phyloP scores from a whole-genome alignment of 495 filamentous ascomycete species.

The Schizothecium vesticola region DNA sequence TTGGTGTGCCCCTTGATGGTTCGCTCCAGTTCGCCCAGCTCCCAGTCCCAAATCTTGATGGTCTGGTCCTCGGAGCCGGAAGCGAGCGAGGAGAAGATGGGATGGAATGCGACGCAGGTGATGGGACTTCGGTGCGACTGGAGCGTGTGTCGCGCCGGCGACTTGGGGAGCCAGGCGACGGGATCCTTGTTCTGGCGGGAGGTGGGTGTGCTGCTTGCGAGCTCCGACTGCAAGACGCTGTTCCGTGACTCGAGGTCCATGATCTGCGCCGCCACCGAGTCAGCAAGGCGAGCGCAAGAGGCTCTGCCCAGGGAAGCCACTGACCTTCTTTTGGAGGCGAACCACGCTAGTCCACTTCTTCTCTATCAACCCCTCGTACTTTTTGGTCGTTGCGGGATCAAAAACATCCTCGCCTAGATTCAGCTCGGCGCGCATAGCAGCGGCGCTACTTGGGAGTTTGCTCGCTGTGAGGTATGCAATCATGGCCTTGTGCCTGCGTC shows the following conservation, averaged over 20 bases:
- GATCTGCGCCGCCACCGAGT: slow-evolving; percentile 51
- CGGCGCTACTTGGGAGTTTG: slow-evolving; percentile 60
- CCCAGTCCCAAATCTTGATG: slow-evolving; percentile 98
- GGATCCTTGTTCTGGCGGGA: slow-evolving; percentile 80
- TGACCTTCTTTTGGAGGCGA: slow-evolving; percentile 83
- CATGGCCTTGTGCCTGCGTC: slow-evolving; percentile 75
- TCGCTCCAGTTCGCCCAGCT: slow-evolving; percentile 83
- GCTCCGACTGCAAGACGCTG: slow-evolving; percentile 65
- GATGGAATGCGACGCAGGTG: slow-evolving; percentile 91
- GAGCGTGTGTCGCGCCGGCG: slow-evolving; percentile 73
- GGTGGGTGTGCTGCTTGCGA: slow-evolving; percentile 81
- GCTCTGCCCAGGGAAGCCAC: neutral
- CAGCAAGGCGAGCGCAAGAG: slow-evolving; percentile 3
- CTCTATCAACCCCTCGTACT: slow-evolving; percentile 84
- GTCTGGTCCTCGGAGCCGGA: slow-evolving; percentile 84
- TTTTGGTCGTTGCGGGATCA: slow-evolving; percentile 71
- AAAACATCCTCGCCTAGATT: slow-evolving; percentile 62
- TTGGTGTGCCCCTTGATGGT: slow-evolving; percentile 94
- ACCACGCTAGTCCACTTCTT: slow-evolving; percentile 96
- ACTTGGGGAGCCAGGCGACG: slow-evolving; percentile 76
- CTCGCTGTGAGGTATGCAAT: slow-evolving; percentile 79
- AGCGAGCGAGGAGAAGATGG: slow-evolving; percentile 83
- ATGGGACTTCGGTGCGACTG: slow-evolving; percentile 78
- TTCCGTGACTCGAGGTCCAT: slow-evolving; percentile 85
- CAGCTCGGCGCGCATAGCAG: slow-evolving; percentile 61